phyloP scores from a whole-genome alignment of 306 rosid genomes.

The Castanea mollissima region DNA sequence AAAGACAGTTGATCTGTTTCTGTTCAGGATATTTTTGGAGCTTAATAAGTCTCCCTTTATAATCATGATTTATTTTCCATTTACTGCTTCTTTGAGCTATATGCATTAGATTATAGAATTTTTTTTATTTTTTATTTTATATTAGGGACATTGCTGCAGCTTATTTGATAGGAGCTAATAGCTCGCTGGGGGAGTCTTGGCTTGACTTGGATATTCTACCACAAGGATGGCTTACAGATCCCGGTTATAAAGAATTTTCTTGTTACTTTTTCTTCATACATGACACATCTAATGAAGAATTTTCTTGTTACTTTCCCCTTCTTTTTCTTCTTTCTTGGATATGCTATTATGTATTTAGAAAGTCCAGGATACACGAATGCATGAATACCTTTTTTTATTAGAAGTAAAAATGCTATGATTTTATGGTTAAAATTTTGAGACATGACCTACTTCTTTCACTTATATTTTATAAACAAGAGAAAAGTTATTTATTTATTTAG shows the following conservation, averaged over 20 bases:
- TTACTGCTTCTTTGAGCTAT: constrained; percentile 13
- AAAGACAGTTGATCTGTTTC: constrained; percentile 3
- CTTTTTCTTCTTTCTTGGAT: too few relatives aligned
- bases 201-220: too few relatives aligned
- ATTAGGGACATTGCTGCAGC: constrained; percentile 62
- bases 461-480: too few relatives aligned
- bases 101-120: background rate
- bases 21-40: constrained; percentile 11
- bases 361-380: too few relatives aligned
- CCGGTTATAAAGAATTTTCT: constrained; percentile 43
- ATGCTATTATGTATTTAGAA: too few relatives aligned
- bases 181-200: too few relatives aligned
- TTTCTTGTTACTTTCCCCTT: background rate
- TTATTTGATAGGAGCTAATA: too few relatives aligned
- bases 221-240: constrained; percentile 1
- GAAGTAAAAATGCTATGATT: too few relatives aligned
- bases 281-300: background rate
- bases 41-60: background rate
- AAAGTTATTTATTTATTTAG: too few relatives aligned
- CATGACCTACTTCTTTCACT: too few relatives aligned
- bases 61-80: constrained; percentile 10
- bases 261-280: background rate
- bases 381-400: too few relatives aligned
- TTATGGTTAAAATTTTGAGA: too few relatives aligned
- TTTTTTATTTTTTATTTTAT: constrained; percentile 5